These are phyloP conservation scores for Tillandsia leiboldiana DNA, from an alignment of 176 grass and related monocot genomes.

Conservation along the genomic window DNA sequence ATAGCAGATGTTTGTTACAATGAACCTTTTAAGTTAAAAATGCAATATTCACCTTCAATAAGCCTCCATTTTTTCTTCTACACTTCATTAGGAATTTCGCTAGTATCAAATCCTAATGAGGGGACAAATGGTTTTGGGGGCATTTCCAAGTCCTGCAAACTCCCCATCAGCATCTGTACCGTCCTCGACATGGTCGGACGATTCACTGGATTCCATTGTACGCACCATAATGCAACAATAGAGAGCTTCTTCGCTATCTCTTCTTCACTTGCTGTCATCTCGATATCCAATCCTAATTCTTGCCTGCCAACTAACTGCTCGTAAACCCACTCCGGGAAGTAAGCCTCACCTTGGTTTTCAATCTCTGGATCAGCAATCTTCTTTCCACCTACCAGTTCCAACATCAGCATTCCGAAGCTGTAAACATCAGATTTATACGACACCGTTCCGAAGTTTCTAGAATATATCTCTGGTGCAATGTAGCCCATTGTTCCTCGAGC, in stretches of 20 bases:
- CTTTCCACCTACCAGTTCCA: constrained; percentile 46
- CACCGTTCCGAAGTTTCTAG: constrained; percentile 22
- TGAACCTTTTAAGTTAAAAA: too few relatives aligned
- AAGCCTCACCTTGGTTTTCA: constrained; percentile 14
- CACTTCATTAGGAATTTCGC: background rate
- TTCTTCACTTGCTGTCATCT: constrained; percentile 11
- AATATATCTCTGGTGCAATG: constrained; percentile 37
- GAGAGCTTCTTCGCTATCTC: constrained; percentile 22
- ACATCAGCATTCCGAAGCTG: constrained; percentile 35
- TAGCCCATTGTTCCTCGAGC: constrained; percentile 43
- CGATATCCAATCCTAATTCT: background rate
- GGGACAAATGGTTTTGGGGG: constrained; percentile 41
- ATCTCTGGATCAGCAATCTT: constrained; percentile 41
- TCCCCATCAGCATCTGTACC: constrained; percentile 47
- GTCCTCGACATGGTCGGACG: constrained; percentile 51
- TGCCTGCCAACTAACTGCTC: constrained; percentile 6
- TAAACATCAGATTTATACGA: constrained; percentile 50
- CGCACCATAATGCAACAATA: constrained; percentile 51
- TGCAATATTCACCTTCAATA: too few relatives aligned
- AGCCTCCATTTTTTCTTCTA: background rate
- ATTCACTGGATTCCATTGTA: constrained; percentile 47
- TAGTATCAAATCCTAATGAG: background rate
- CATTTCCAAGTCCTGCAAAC: constrained; percentile 28
- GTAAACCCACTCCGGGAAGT: constrained; percentile 43
- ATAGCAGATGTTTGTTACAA: too few relatives aligned